phyloP scores from a whole-genome alignment of 2,329 filamentous ascomycete genomes.

The Epicoccum nigrum region DNA sequence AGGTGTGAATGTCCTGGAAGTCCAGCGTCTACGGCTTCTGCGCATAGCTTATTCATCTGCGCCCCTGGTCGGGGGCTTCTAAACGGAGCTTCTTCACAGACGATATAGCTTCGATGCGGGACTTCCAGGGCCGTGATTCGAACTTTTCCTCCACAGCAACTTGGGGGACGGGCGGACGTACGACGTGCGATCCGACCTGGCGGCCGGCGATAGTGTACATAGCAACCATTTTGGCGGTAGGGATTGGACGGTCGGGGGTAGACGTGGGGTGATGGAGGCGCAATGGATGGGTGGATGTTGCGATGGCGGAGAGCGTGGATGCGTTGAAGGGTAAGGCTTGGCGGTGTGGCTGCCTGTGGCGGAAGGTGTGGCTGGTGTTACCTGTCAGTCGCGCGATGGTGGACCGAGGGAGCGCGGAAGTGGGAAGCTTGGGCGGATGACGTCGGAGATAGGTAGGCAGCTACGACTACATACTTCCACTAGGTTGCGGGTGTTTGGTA shows the following conservation, averaged over 20 bases:
- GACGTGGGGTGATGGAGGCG: slow-evolving; percentile 26
- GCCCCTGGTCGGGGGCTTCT: no score
- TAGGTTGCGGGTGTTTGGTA: no score
- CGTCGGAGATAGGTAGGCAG: slow-evolving; percentile 14
- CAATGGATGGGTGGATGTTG: slow-evolving; percentile 41
- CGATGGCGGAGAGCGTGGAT: slow-evolving; percentile 30
- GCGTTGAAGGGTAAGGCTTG: slow-evolving; percentile 25
- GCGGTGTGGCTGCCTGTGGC: slow-evolving; percentile 13
- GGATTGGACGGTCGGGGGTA: slow-evolving; percentile 20
- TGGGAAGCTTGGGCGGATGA: slow-evolving; percentile 14
- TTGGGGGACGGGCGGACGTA: slow-evolving; percentile 44
- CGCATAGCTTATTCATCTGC: no score
- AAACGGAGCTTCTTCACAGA: no score
- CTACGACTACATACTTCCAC: not conserved
- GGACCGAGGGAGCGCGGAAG: not conserved
- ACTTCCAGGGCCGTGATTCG: slow-evolving; percentile 1
- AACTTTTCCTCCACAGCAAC: slow-evolving; percentile 21
- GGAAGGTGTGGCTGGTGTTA: not conserved
- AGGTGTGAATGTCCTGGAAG: no score
- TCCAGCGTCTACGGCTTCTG: no score
- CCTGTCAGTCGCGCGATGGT: no score
- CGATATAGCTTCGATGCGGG: no score
- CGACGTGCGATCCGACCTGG: slow-evolving; percentile 61
- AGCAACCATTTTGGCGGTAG: slow-evolving; percentile 55
- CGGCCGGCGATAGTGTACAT: slow-evolving; percentile 59